Base-by-base conservation (phyloP, 768 basidiomycete species). In the Cyathus striatus region DNA sequence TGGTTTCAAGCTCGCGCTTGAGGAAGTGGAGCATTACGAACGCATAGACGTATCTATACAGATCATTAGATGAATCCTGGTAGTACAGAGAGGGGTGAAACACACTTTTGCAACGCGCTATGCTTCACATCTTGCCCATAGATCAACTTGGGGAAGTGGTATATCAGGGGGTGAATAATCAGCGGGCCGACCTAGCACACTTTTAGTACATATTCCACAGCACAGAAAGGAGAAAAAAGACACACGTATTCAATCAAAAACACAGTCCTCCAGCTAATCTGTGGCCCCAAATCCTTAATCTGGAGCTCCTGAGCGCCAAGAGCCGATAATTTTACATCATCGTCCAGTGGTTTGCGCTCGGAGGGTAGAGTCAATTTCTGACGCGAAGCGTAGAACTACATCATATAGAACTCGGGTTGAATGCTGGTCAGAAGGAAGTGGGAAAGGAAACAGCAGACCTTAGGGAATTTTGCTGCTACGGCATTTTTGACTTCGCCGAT, bases 221-320 rank as follows among this genome's bases (percentile, higher is more conserved):
- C 26, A 17, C 16, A 14, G 43, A 26, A 12, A 21, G 25, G 23
- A 9, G 7, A 40, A 26, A 42, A 43, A 44, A 16, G 18, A 62
- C 92, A 56, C 65, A 94, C 94, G 56, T 98, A 99, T 94, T 99
- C 96, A 40, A 87, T 68, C 39, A 97, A 58, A 62, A 91, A 97
- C 14, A 97, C 90, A 0, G 86, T 87, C 54, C 73, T 75, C 89
- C 94, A 97, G 54, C 79, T 75, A 35, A 95, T 69, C 61, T 99
- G 96, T 5, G 85, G 76, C 0, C 96, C 96, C 23, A 98, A 67
- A 62, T 98, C 96, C 62, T 96, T 96, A 46, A 93, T 72, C 26
- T 74, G 62, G 26, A 98, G 54, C 45, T 83, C 80, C 3, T 90
- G 58, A 0, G 76, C 78, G n/a, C 56, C 57, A 5, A 67, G 46